These are phyloP conservation scores for Cnidoscolus chayamansa DNA, from an alignment of 441 rosid species.

Conservation along the genomic window DNA sequence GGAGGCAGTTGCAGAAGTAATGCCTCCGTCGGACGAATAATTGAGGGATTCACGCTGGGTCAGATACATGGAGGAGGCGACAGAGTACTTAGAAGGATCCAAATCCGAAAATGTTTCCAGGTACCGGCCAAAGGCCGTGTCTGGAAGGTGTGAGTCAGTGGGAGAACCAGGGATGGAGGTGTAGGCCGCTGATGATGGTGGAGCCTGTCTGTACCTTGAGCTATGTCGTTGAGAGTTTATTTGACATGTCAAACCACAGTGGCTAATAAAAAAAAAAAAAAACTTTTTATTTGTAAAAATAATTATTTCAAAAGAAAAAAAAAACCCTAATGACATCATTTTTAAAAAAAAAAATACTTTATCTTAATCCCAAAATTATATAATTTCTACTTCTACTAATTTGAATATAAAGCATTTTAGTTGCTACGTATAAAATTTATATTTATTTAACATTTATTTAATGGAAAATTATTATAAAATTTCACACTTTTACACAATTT, in stretches of 20 bases:
- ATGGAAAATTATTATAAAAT: too few species aligned
- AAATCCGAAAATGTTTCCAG: not conserved
- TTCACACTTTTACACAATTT: too few species aligned
- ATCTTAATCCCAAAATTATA: too few species aligned
- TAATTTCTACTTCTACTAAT: too few species aligned
- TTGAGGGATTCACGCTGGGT: constrained; percentile 28
- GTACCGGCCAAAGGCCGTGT: not conserved
- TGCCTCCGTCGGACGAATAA: constrained; percentile 27
- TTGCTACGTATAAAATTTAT: too few species aligned
- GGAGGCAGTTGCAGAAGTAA: constrained; percentile 27
- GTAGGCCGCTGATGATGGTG: not conserved
- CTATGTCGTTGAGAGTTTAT: not conserved
- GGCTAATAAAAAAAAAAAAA: too few species aligned
- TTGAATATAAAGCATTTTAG: too few species aligned
- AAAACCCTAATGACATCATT: too few species aligned
- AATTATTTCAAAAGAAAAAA: too few species aligned
- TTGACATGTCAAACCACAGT: not conserved
- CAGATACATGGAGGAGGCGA: constrained; percentile 34
- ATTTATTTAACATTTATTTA: too few species aligned
- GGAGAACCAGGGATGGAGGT: not conserved
- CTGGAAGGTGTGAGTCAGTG: constrained; percentile 5
- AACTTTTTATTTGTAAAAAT: too few species aligned
- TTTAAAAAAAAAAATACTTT: too few species aligned
- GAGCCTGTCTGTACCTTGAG: not conserved
- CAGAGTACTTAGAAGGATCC: constrained; percentile 30